phyloP scores from a whole-genome alignment of 805 yeast species.

The Ogataea trehaloabstinens region DNA sequence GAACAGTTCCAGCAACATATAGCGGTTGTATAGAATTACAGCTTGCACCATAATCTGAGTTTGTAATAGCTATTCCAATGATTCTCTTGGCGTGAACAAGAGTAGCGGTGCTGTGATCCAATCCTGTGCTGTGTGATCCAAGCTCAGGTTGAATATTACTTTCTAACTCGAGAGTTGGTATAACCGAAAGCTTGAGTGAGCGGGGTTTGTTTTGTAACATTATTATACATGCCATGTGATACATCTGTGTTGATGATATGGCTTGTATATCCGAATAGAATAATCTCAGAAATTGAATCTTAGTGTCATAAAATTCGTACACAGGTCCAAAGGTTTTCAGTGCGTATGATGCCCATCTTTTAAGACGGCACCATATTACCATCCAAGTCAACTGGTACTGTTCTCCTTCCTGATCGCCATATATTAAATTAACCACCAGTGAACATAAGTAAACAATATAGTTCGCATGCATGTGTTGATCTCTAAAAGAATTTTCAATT shows the following conservation, averaged over 20 bases:
- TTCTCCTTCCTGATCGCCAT: constrained; percentile 25
- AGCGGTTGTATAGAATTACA: constrained; percentile 28
- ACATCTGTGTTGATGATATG: constrained; percentile 39
- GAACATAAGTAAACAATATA: constrained; percentile 39
- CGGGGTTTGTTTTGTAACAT: constrained; percentile 41
- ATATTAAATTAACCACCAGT: constrained; percentile 34
- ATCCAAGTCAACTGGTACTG: constrained; percentile 36
- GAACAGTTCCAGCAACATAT: constrained; percentile 25
- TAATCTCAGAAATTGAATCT: constrained; percentile 37
- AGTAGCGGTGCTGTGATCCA: too few relatives aligned
- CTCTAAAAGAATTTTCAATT: constrained; percentile 23
- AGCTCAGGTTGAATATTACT: neutral
- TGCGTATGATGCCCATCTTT: constrained; percentile 32
- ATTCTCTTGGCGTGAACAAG: constrained; percentile 33
- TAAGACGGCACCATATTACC: constrained; percentile 35
- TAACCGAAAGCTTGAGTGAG: constrained; percentile 24
- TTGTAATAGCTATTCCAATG: constrained; percentile 33
- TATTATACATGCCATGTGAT: constrained; percentile 40
- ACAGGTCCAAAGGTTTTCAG: constrained; percentile 33
- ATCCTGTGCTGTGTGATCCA: neutral
- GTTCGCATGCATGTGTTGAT: constrained; percentile 35
- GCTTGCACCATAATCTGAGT: constrained; percentile 27
- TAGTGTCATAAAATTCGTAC: constrained; percentile 27
- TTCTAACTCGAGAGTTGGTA: constrained; percentile 10
- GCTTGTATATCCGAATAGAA: constrained; percentile 40